Conservation (phyloP, 768 basidiomycete genomes). For the Mycena leptocephala region DNA sequence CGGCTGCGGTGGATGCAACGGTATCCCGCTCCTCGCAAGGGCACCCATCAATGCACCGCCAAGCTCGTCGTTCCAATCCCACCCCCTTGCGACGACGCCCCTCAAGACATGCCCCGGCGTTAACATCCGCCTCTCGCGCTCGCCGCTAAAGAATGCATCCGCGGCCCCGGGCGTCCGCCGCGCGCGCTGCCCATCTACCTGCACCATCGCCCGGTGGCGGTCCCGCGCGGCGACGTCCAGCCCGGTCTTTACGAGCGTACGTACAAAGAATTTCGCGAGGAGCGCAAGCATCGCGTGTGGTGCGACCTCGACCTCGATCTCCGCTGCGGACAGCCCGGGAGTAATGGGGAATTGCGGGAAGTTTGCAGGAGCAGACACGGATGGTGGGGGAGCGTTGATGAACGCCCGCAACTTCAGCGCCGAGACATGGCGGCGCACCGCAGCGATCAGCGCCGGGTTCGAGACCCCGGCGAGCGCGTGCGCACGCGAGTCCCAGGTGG, state of each 20-base stretch:
- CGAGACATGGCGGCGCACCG: constrained; percentile 46
- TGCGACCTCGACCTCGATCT: constrained; percentile 55
- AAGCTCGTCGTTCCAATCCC: constrained; percentile 34
- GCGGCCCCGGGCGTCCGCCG: constrained; percentile 31
- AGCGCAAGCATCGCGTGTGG: constrained; percentile 60
- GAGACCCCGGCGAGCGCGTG: constrained; percentile 44
- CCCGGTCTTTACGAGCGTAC: constrained; percentile 54
- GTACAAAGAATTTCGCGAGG: constrained; percentile 51
- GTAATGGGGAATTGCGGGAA: constrained; percentile 41
- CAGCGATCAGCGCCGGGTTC: constrained; percentile 53
- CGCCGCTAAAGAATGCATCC: constrained; percentile 33
- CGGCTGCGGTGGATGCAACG: constrained; percentile 1
- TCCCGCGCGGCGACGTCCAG: constrained; percentile 54
- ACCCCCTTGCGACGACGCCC: constrained; percentile 52
- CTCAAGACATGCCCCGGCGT: constrained; percentile 63
- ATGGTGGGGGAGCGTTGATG: background rate
- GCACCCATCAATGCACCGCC: constrained; percentile 31
- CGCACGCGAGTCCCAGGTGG: constrained; percentile 28
- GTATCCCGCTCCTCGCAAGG: constrained; percentile 29
- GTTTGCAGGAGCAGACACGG: constrained; percentile 12
- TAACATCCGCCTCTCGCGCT: constrained; percentile 44
- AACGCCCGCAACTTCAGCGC: constrained; percentile 48
- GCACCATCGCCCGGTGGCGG: constrained; percentile 39
- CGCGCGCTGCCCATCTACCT: constrained; percentile 36
- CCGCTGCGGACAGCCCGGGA: constrained; percentile 43